Base-by-base conservation (phyloP, 192 early-diverging fungal species). In the Backusella macrospora region DNA sequence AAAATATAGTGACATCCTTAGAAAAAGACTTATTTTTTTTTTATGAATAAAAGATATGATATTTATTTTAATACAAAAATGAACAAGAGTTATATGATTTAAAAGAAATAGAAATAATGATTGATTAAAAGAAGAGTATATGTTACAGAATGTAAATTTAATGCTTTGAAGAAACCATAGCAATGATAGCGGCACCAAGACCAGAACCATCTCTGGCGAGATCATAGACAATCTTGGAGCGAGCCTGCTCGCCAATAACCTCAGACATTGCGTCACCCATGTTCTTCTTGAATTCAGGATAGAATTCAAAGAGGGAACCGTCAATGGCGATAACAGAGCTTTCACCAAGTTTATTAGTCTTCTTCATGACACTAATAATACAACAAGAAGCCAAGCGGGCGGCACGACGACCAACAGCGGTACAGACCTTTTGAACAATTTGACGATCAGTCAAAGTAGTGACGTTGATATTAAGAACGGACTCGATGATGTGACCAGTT, bases 181-280 rank as follows among this genome's bases (percentile, higher is more conserved):
- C 82, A 76, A 82, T 80, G 1, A 87, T 78, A 49, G 82, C 87
- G 13, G 87, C 87, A 59, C 97, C 96, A 26, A 95, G 86, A 73
- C 97, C 93, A 63, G 91, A 91, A n/a, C 95, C 94, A 84, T 96
- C 94, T 71, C 88, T 87, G 47, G 93, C 90, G 70, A 91, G 86
- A 37, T 80, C 90, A 46, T 95, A 86, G 12, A 80, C 78, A 71
- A 94, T 83, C 76, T 91, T 91, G 68, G 92, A 86, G 15, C 67
- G 42, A 68, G 86, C 84, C 9, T 79, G 76, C 4, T 75, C 62
- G 0, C 95, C 93, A 76, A 97, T 82, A 63, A 94, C 79, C 80
- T 93, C 93, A 66, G 82, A 80, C 55, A 96, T 79, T 12, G 93
- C 90, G 42, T 90, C 86, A 12, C 87, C 77, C 86, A 99, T 91